Evolutionary conservation across 768 basidiomycete genomes (phyloP).

Genomic region (Trametes elegans): DNA sequence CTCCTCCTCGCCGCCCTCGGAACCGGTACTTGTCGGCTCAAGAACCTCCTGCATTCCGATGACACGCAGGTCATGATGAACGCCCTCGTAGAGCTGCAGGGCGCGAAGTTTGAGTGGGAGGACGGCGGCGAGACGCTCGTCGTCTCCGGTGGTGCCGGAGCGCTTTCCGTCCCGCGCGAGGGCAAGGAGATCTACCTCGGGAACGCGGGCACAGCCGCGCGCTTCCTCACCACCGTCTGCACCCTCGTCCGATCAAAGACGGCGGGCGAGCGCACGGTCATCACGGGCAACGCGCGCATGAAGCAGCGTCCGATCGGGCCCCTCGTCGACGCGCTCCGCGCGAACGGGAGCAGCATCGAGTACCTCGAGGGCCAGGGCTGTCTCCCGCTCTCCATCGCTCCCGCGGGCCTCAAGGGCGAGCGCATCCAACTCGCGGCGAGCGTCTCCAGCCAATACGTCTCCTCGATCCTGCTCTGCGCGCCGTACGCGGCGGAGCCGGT

Average conservation of each 20-base stretch:
- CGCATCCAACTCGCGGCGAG: conserved; percentile 86
- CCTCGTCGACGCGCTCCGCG: conserved; percentile 82
- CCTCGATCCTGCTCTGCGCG: conserved; percentile 93
- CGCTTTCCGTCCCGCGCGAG: conserved; percentile 69
- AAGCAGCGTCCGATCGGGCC: conserved; percentile 98
- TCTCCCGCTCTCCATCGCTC: conserved; percentile 83
- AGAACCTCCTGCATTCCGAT: conserved; percentile 92
- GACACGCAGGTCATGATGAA: conserved; percentile 99
- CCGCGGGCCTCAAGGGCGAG: conserved; percentile 80
- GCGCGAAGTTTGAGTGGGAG: conserved; percentile 92
- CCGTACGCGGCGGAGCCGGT: conserved; percentile 87
- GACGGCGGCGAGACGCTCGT: conserved; percentile 95
- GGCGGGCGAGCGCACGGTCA: conserved; percentile 57
- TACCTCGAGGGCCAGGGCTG: conserved; percentile 83
- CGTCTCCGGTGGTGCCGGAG: conserved; percentile 83
- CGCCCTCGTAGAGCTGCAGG: conserved; percentile 88
- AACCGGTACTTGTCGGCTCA: conserved; percentile 81
- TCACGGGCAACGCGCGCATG: conserved; percentile 98
- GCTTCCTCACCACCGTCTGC: conserved; percentile 96
- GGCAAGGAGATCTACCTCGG: conserved; percentile 92
- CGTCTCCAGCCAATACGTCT: conserved; percentile 98
- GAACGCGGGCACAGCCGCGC: conserved; percentile 96
- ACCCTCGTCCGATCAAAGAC: conserved; percentile 65
- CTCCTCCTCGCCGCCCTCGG: conserved; percentile 91
- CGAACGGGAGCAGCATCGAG: conserved; percentile 75